Base-by-base conservation (phyloP, 495 filamentous ascomycete species). In the Penicillium verhagenii region DNA sequence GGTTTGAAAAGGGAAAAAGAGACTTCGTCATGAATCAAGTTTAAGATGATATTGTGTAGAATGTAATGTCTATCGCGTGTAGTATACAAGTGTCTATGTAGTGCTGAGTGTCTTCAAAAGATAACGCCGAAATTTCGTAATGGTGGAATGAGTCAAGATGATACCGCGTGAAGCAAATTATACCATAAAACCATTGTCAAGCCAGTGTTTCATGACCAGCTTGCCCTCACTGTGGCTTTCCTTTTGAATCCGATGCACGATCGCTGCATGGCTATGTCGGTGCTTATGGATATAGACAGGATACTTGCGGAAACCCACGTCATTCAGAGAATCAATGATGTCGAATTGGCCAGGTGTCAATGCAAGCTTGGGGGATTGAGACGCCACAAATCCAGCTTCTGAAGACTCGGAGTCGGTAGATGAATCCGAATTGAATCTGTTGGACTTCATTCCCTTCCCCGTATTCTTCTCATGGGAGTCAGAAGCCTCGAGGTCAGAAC, bases 241-340 rank as follows among this genome's bases (percentile, higher is more conserved):
- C 66, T 82, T 83, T 16, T 83, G 74, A 55, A 66, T 79, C 49
- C 94, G 79, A 25, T 93, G 83, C 61, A 98, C 88, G 48, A 98
- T 96, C 1, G 93, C 93, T 0, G 93, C 94, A 67, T 98, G 94
- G 43, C 79, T 88, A 63, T 96, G 92, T 26, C 77, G 66, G 38
- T 81, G 80, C 2, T 91, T 86, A 44, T 95, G 90, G 37, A 98
- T 97, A 72, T 88, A 85, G 4, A 96, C 89, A 0, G 84, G 86
- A 70, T 89, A 93, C 70, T 94, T 97, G 18, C 79, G 80, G 72
- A 87, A 92, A 9, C 86, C 86, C 0, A 96, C 75, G 9, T 73
- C 66, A 62, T 97, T 87, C 56, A 98, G 71, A 14, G 84, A 83
- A 16, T 87, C 72, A 44, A 96, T 86, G 74, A 96, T 96, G 19